Base-by-base conservation (phyloP, 2,329 filamentous ascomycete species). In the Trichoderma arundinaceum region DNA sequence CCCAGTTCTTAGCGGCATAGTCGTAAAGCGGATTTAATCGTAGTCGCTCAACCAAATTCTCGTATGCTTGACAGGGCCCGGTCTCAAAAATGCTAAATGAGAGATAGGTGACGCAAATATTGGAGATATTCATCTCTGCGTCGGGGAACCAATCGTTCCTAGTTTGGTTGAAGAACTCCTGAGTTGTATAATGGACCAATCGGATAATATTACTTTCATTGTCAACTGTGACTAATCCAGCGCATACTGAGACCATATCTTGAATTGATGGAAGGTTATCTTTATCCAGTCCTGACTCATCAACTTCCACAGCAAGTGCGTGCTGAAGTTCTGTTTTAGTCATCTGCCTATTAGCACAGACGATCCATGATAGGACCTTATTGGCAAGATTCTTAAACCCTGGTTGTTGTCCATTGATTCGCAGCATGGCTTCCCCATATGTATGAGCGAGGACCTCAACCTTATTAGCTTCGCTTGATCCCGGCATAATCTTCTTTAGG, bases 161-260 rank as follows among this genome's bases (percentile, higher is more conserved):
- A 12, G 39, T 58, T 19, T 43, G 39, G 7, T 22, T 28, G 1
- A 64, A 64, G 32, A 58, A 64, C 9, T 64, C 28, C 15, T 64
- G 61, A 7, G 61, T 33, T 2, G 61, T 57, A 8, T 64, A 57
- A 33, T 64, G 61, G 1, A 64, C 51, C 2, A 64, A 6, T 49
- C 61, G 13, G 3, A 64, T 48, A 8, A 58, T 19, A 12, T 22
- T 49, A n/a, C 61, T 64, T 12, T 64, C 28, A 13, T 57, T 7
- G 52, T 64, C 61, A 7, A 64, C 41, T 1, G 52, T 58, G 12
- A 64, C 38, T 12, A 64, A 19, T 4, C 61, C 61, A 17, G 51
- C 52, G n/a, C 61, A 64, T 7, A 58, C 61, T 1, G 51, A 46
- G 15, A 64, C 43, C 12, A 64, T 22, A 12, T 43, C 53, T 3